These are phyloP conservation scores for Kodamaea sp. DNA, from an alignment of 1,139 yeast genomes.

Conservation along the genomic window DNA sequence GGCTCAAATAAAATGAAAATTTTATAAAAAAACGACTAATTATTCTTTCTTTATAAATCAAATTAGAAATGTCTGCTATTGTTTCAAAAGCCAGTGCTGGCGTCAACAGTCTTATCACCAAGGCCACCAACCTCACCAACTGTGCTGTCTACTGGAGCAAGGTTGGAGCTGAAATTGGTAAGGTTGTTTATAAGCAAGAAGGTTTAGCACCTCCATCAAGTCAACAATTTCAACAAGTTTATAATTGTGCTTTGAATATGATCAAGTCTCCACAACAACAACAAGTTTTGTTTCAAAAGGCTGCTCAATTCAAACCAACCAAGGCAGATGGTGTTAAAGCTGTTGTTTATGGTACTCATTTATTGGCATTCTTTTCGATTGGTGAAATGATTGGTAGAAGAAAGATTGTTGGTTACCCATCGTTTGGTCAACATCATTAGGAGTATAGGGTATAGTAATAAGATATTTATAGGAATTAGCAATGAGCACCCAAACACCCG, in stretches of 20 bases:
- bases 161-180: slow-evolving; percentile 83
- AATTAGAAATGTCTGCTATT: slow-evolving; percentile 42
- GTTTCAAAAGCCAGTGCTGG: slow-evolving; percentile 46
- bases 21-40: slow-evolving; percentile 1
- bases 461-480: slow-evolving; percentile 1
- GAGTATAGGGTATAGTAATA: background rate
- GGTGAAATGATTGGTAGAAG: slow-evolving; percentile 99
- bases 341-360: slow-evolving; percentile 76
- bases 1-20: slow-evolving; percentile 11
- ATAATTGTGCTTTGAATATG: slow-evolving; percentile 46
- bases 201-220: slow-evolving; percentile 88
- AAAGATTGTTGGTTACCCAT: slow-evolving; percentile 80
- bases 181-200: slow-evolving; percentile 87
- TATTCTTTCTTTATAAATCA: slow-evolving; percentile 1
- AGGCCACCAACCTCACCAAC: slow-evolving; percentile 42
- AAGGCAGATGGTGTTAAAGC: slow-evolving; percentile 63
- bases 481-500: background rate
- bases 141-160: slow-evolving; percentile 80
- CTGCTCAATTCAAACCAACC: slow-evolving; percentile 45
- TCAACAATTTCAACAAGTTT: slow-evolving; percentile 75
- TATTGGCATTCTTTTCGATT: slow-evolving; percentile 85
- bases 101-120: slow-evolving; percentile 34
- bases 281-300: slow-evolving; percentile 46
- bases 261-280: slow-evolving; percentile 39
- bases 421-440: slow-evolving; percentile 30